Conservation (phyloP, 2,329 filamentous ascomycete genomes). For the Peltaster fructicola region DNA sequence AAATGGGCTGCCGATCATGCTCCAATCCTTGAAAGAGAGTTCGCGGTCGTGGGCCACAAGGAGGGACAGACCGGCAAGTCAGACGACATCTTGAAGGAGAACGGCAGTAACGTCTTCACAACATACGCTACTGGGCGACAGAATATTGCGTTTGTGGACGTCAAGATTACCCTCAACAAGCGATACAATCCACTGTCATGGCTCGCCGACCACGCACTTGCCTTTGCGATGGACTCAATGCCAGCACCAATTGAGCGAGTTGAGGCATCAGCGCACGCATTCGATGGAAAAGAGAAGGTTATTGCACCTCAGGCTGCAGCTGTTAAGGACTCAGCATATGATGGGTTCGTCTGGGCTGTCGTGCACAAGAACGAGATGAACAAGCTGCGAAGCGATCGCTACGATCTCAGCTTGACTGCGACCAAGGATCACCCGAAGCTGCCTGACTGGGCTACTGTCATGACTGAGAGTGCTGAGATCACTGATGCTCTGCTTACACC, state of each 20-base stretch:
- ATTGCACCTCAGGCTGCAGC: slow-evolving; percentile 48
- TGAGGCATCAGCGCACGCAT: slow-evolving; percentile 67
- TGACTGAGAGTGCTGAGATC: slow-evolving; percentile 93
- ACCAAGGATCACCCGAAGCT: slow-evolving; percentile 89
- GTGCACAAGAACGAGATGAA: slow-evolving; percentile 95
- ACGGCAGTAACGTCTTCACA: slow-evolving; percentile 68
- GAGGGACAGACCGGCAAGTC: slow-evolving; percentile 27
- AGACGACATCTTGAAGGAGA: slow-evolving; percentile 59
- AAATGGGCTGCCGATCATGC: slow-evolving; percentile 64
- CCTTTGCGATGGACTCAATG: slow-evolving; percentile 68
- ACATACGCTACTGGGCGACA: slow-evolving; percentile 81
- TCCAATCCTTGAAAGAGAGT: slow-evolving; percentile 59
- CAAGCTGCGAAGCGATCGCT: slow-evolving; percentile 73
- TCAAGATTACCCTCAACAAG: slow-evolving; percentile 66
- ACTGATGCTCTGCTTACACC: slow-evolving; percentile 72
- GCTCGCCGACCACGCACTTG: slow-evolving; percentile 48
- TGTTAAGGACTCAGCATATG: slow-evolving; percentile 45
- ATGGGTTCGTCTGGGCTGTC: slow-evolving; percentile 85
- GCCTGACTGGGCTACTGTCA: slow-evolving; percentile 75
- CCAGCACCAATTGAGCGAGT: slow-evolving; percentile 50
- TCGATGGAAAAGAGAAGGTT: slow-evolving; percentile 76
- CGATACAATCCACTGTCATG: slow-evolving; percentile 64
- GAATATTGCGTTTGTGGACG: slow-evolving; percentile 81
- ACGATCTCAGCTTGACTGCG: slow-evolving; percentile 79
- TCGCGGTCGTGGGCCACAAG: slow-evolving; percentile 68